Evolutionary conservation across 768 basidiomycete genomes (phyloP).

Genomic region (Imleria badia): DNA sequence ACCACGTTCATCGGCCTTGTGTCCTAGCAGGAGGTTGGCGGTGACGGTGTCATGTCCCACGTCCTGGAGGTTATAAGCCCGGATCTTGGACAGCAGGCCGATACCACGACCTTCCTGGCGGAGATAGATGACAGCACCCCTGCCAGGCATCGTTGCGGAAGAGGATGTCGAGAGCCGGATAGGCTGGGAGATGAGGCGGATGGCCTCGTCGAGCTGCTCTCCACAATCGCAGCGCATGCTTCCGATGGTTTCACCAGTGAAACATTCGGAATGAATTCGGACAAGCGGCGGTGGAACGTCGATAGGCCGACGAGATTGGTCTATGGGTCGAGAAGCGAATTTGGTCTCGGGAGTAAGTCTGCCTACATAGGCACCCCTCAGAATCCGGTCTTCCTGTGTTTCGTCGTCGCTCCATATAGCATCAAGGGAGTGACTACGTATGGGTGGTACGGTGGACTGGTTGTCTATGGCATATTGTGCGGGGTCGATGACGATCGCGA

Average conservation of each 20-base stretch:
- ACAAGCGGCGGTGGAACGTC: conserved; percentile 76
- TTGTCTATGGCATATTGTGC: conserved; percentile 66
- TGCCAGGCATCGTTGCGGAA: conserved; percentile 60
- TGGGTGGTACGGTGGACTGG: conserved; percentile 46
- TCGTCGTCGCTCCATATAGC: conserved; percentile 81
- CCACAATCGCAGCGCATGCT: conserved; percentile 99
- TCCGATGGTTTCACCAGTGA: conserved; percentile 96
- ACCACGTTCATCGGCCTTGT: conserved; percentile 89
- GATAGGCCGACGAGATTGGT: conserved; percentile 7
- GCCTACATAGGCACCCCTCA: conserved; percentile 92
- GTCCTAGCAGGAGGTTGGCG: conserved; percentile 93
- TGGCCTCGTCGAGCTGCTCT: conserved; percentile 97
- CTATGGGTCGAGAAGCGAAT: conserved; percentile 40
- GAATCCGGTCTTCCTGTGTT: conserved; percentile 91
- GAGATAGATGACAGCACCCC: conserved; percentile 92
- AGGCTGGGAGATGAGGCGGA: conserved; percentile 80
- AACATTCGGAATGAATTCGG: conserved; percentile 97
- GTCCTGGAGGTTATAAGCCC: conserved; percentile 97
- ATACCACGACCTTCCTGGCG: conserved; percentile 98
- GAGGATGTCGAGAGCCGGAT: conserved; percentile 45
- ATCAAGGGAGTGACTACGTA: conserved; percentile 82
- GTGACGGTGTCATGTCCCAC: conserved; percentile 98
- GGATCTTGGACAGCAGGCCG: conserved; percentile 91
- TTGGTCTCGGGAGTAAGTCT: conserved; percentile 61
- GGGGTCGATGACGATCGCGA: conserved; percentile 92